Base-by-base conservation (phyloP, 768 basidiomycete genomes). In the Chalciporus sphaerocephalus region DNA sequence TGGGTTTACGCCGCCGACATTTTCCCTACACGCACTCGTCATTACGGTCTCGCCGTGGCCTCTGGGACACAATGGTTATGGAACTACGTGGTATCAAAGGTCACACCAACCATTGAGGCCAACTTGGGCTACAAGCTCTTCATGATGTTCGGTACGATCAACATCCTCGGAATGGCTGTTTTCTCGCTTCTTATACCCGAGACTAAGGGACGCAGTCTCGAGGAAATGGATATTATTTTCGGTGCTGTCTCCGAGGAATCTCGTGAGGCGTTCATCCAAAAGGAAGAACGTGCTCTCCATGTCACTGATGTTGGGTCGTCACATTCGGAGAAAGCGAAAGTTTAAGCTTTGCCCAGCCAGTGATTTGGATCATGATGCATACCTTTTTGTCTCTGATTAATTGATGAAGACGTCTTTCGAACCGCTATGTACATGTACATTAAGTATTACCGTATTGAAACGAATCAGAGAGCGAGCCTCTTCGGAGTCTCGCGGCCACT, bases 31-130 rank as follows among this genome's bases (percentile, higher is more conserved):
- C 71, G 88, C 34, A 90, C 89, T 13, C 73, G 90, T 46, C 85
- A 89, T 55, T 90, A 85, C 55, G 91, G 91, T 28, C 69, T 92
- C 17, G 76, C 87, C 0, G 66, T 80, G 5, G 91, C 84, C 0
- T 83, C 84, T 46, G 80, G 81, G 13, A 80, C 86, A 3, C 91
- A 92, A 46, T 92, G 89, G 89, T 65, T 92, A 8, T 90, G 77
- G 75, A 89, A 85, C 64, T 88, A 87, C 51, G 79, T 83, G 42
- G 73, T 90, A 16, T 73, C 83, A 4, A 87, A 86, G 66, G 74
- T 80, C 33, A 87, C 86, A 9, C 87, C 83, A 3, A 71, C 73
- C 20, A 69, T 89, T 52, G 76, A 76, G 24, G 74, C 77, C 1
- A 65, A 72, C 44, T 67, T 89, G 6, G 82, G 83, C 0, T 89